phyloP scores from a whole-genome alignment of 495 filamentous ascomycete species.

The Tuber borchii region DNA sequence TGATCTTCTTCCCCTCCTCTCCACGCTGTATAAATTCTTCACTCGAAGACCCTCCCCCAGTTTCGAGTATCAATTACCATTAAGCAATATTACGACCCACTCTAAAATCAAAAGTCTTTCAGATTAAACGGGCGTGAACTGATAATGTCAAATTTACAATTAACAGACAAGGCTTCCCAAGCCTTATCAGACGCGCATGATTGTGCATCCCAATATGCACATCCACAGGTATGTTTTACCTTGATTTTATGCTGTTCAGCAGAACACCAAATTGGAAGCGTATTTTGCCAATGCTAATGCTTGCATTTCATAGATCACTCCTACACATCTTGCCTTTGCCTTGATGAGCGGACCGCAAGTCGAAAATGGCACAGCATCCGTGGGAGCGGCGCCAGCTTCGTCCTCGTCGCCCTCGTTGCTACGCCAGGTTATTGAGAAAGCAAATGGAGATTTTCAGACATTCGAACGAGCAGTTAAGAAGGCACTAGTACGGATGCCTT shows the following conservation, averaged over 20 bases:
- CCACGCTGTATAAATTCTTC: neutral
- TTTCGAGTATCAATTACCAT: neutral
- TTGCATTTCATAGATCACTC: constrained; percentile 45
- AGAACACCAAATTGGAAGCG: neutral
- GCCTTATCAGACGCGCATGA: constrained; percentile 77
- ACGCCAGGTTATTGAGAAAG: constrained; percentile 86
- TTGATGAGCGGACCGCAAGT: constrained; percentile 69
- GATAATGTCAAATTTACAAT: constrained; percentile 48
- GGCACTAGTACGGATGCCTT: constrained; percentile 77
- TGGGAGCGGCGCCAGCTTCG: constrained; percentile 54
- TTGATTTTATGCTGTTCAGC: neutral
- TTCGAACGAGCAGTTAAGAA: constrained; percentile 88
- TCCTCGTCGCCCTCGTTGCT: constrained; percentile 70
- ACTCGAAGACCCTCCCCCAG: neutral
- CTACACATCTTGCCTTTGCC: constrained; percentile 79
- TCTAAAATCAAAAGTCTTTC: neutral
- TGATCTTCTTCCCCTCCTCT: neutral
- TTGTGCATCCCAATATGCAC: constrained; percentile 77
- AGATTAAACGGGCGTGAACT: neutral
- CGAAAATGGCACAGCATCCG: constrained; percentile 63
- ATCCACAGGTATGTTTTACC: constrained; percentile 62
- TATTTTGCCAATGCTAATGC: neutral
- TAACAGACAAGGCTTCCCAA: constrained; percentile 85
- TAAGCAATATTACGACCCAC: neutral
- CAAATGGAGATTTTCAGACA: constrained; percentile 82